Conservation (phyloP, 352 stramenopile genomes). For the Lagenidium giganteum region DNA sequence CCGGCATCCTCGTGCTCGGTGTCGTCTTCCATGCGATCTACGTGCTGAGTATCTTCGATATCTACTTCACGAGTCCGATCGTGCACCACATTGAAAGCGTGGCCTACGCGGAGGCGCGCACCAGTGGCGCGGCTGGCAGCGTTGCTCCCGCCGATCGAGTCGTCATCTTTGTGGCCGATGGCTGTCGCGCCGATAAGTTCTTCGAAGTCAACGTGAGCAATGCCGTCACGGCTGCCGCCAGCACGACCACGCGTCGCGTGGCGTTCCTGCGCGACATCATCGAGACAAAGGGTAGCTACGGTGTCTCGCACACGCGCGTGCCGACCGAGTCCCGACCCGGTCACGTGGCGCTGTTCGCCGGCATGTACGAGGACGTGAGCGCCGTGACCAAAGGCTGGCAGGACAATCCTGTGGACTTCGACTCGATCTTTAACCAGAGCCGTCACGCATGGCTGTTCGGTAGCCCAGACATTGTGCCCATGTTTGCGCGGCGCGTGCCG, state of each 20-base stretch:
- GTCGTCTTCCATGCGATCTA: constrained; percentile 80
- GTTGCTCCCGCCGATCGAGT: constrained; percentile 31
- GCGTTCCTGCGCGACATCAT: constrained; percentile 66
- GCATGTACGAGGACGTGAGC: constrained; percentile 87
- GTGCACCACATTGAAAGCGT: constrained; percentile 62
- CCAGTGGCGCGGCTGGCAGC: constrained; percentile 18
- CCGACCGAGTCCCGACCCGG: constrained; percentile 81
- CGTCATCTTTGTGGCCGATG: constrained; percentile 83
- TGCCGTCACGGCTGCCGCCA: constrained; percentile 2
- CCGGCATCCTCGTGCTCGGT: constrained; percentile 55
- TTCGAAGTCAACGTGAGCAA: constrained; percentile 49
- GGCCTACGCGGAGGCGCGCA: constrained; percentile 14
- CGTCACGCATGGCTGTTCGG: constrained; percentile 60
- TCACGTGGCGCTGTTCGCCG: constrained; percentile 81
- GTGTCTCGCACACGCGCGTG: constrained; percentile 83
- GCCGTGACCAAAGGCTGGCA: constrained; percentile 86
- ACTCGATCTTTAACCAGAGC: constrained; percentile 86
- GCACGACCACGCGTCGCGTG: constrained; percentile 19
- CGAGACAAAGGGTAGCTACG: constrained; percentile 50
- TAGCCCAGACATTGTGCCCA: constrained; percentile 82
- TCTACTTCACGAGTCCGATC: constrained; percentile 87
- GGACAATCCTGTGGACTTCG: constrained; percentile 84
- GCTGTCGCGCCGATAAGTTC: constrained; percentile 79
- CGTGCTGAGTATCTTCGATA: constrained; percentile 88
- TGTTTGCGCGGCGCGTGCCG: constrained; percentile 75